Percentiles rank a stretch among this genome's conserved stretches.
Conservation (phyloP, 495 filamentous ascomycete species). For the Podospora tetraspora region DNA sequence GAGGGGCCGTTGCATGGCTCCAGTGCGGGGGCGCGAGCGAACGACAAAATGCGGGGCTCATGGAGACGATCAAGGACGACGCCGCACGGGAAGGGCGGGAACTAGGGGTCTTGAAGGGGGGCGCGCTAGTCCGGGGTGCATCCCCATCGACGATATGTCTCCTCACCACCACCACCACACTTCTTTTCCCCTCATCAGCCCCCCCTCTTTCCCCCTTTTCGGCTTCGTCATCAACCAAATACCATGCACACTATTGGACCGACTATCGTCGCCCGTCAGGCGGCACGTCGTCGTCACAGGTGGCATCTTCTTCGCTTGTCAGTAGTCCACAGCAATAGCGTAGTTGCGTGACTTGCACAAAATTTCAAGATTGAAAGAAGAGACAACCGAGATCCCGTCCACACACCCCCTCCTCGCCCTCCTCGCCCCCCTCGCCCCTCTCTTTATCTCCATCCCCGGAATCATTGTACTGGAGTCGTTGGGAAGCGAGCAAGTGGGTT, state of each 20-base stretch:
- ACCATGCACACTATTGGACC: not conserved
- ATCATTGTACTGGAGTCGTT: not conserved
- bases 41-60: conserved; percentile 3
- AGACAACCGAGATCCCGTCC: not conserved
- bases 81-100: not conserved
- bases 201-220: not conserved
- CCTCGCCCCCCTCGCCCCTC: not conserved
- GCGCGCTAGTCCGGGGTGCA: conserved; percentile 3
- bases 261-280: not conserved
- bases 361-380: not conserved
- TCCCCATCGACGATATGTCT: not conserved
- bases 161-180: not conserved
- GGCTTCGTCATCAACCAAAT: not conserved
- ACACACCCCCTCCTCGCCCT: too few species aligned
- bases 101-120: not conserved
- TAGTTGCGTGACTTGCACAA: not conserved
- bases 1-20: conserved; percentile 5
- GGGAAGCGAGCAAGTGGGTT: not conserved
- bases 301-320: not conserved
- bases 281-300: not conserved
- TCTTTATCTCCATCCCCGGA: not conserved
- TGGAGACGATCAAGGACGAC: not conserved
- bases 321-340: not conserved
- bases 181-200: not conserved
- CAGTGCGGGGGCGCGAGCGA: conserved; percentile 1